These are phyloP conservation scores for Perkinsus chesapeaki DNA, from an alignment of 169 alveolate species.

Conservation along the genomic window DNA sequence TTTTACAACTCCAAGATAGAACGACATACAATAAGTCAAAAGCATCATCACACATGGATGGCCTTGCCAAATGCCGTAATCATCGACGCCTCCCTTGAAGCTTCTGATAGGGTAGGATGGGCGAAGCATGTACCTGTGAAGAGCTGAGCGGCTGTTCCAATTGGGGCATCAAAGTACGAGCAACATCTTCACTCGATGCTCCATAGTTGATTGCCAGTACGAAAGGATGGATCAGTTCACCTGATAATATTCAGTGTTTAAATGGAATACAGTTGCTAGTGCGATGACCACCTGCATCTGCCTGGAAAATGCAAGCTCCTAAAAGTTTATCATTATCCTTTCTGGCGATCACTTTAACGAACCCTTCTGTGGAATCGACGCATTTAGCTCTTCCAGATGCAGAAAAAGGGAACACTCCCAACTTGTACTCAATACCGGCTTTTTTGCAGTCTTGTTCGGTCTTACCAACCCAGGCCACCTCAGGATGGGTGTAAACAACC, in stretches of 20 bases:
- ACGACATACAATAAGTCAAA: background rate
- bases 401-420: constrained; percentile 86
- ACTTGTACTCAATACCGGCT: constrained; percentile 63
- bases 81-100: constrained; percentile 87
- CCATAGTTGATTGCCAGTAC: constrained; percentile 88
- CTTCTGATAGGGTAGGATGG: constrained; percentile 98
- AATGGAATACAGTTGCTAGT: background rate
- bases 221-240: constrained; percentile 89
- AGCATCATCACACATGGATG: constrained; percentile 65
- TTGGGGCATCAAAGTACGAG: constrained; percentile 8
- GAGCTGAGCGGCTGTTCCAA: background rate
- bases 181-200: constrained; percentile 89
- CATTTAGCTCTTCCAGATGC: constrained; percentile 93
- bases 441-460: constrained; percentile 83
- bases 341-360: constrained; percentile 62
- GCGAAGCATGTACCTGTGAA: constrained; percentile 84
- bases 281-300: constrained; percentile 71
- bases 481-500: constrained; percentile 96
- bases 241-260: background rate
- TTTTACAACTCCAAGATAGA: background rate
- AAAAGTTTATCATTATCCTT: constrained; percentile 80
- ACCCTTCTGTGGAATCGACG: constrained; percentile 89
- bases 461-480: constrained; percentile 95
- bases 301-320: constrained; percentile 95
- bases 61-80: constrained; percentile 82